Base-by-base conservation (phyloP, 371 early-diverging fungal species). In the Lichtheimia corymbifera region DNA sequence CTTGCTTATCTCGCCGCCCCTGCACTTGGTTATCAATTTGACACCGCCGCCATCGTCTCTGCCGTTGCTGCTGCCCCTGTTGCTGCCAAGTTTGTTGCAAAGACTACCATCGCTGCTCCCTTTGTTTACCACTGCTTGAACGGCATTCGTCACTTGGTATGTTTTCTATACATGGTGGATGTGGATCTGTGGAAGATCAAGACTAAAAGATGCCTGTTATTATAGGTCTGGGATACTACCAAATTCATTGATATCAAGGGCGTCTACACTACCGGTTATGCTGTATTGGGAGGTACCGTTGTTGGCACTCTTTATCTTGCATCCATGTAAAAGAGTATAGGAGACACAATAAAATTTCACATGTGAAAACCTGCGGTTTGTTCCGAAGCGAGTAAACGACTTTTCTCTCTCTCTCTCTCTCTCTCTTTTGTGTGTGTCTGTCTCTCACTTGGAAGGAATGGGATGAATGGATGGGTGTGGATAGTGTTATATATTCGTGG, bases 131-230 rank as follows among this genome's bases (percentile, higher is more conserved):
- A 97, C 80, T 66, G 84, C 47, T 82, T 92, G 67, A 93, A 91
- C 74, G 96, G 97, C 57, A 65, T 96, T 55, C 88, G 97, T 63
- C 95, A 94, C 72, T 85, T 97, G 92, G 87, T 89, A 74, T 59
- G 79, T n/a, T 28, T 28, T 65, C 22, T 43, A 28, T 35, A 50
- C 22, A 22, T 22, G 22, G n/a, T n/a, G n/a, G 28, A 18, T 12
- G 15, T 13, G 20, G 42, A 41, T 1, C 18, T 22, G 5, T 18
- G n/a, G 1, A 14, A 11, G 27, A 41, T 18, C 5, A 6, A 15
- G 30, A 30, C 20, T 18, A 55, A 14, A 14, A 22, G n/a, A 5
- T 44, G 18, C 17, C 15, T 25, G 13, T n/a, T 53, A 14, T 45
- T 53, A 42, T 68, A 92, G 91, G 53, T 86, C 51, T 97, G 97